These are phyloP conservation scores for Colletotrichum tropicale DNA, from an alignment of 2,329 filamentous ascomycete genomes.

Conservation along the genomic window DNA sequence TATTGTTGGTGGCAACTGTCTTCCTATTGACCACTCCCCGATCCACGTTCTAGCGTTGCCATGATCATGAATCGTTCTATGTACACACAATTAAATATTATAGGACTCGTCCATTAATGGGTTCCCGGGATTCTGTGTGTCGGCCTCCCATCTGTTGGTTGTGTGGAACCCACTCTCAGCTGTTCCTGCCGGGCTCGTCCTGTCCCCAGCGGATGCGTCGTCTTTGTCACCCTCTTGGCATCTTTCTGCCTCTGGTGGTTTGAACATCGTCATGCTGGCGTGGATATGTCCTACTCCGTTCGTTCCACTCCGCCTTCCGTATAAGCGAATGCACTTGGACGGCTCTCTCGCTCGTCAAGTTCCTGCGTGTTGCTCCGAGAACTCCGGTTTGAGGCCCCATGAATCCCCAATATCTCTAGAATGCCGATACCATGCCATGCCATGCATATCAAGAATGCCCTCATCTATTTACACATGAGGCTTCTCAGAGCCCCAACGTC, in stretches of 20 bases:
- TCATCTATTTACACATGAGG: slow-evolving; percentile 52
- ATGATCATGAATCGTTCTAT: slow-evolving; percentile 25
- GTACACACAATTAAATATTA: slow-evolving; percentile 37
- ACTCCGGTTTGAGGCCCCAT: slow-evolving; percentile 46
- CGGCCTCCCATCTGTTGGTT: slow-evolving; percentile 8
- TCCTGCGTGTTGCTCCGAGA: slow-evolving; percentile 48
- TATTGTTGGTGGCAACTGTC: slow-evolving; percentile 16
- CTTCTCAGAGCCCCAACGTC: slow-evolving; percentile 34
- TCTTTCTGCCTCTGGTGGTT: slow-evolving; percentile 15
- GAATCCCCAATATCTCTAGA: slow-evolving; percentile 48
- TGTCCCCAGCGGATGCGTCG: slow-evolving; percentile 13
- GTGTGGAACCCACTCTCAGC: slow-evolving; percentile 7
- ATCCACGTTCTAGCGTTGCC: slow-evolving; percentile 18
- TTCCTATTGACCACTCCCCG: slow-evolving; percentile 17
- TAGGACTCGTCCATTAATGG: slow-evolving; percentile 19
- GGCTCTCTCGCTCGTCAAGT: slow-evolving; percentile 25
- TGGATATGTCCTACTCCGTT: slow-evolving; percentile 16
- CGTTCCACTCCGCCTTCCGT: slow-evolving; percentile 28
- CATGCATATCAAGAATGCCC: slow-evolving; percentile 54
- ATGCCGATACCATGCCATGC: slow-evolving; percentile 54
- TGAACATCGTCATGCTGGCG: slow-evolving; percentile 9
- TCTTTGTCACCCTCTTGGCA: slow-evolving; percentile 23
- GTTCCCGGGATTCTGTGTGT: slow-evolving; percentile 17
- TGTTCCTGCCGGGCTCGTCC: slow-evolving; percentile 16
- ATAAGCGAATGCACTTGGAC: slow-evolving; percentile 47